phyloP scores from a whole-genome alignment of 1,284 basidiomycete genomes.

The Rhodotorula sp. region DNA sequence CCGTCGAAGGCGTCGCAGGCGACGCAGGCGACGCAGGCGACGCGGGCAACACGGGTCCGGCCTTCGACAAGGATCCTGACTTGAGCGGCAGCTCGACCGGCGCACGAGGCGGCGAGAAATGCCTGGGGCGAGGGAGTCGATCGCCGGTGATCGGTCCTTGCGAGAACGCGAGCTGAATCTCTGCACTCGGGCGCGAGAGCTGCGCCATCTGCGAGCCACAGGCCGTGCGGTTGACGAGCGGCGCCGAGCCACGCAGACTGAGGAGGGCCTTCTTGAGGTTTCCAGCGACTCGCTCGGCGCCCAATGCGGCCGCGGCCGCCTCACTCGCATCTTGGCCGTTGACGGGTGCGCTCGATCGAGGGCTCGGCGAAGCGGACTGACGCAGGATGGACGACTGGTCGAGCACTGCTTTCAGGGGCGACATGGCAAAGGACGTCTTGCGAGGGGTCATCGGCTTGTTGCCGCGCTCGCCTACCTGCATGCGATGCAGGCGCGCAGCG shows the following conservation, averaged over 20 bases:
- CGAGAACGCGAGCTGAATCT: constrained; percentile 28
- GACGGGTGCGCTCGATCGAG: not conserved
- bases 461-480: constrained; percentile 52
- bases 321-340: constrained; percentile 2
- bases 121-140: constrained; percentile 31
- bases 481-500: constrained; percentile 58
- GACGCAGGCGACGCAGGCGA: constrained; percentile 7
- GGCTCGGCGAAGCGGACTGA: not conserved
- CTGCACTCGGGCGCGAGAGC: not conserved
- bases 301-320: constrained; percentile 69
- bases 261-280: constrained; percentile 64
- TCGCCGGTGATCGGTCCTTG: constrained; percentile 32
- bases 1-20: not conserved
- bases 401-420: constrained; percentile 15
- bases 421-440: constrained; percentile 16
- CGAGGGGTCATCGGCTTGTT: not conserved
- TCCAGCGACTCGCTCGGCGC: constrained; percentile 68
- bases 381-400: constrained; percentile 12
- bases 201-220: not conserved
- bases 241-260: constrained; percentile 2
- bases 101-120: constrained; percentile 16
- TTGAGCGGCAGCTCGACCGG: constrained; percentile 3
- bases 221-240: constrained; percentile 17
- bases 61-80: not conserved
- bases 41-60: constrained; percentile 3